phyloP scores from a whole-genome alignment of 2,329 filamentous ascomycete genomes.

The Beauveria caledonica region DNA sequence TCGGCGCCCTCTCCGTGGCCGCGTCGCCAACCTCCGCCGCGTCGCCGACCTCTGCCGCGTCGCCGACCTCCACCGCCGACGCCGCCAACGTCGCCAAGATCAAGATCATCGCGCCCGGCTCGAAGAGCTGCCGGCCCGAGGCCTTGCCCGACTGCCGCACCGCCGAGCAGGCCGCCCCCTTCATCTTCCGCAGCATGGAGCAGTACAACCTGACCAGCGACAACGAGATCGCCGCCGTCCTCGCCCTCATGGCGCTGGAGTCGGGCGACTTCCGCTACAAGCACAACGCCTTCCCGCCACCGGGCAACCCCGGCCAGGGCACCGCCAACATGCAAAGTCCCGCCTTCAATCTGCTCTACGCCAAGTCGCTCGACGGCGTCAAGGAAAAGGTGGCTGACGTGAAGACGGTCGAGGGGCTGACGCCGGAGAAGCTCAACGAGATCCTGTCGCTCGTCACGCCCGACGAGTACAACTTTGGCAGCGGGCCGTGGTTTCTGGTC shows the following conservation, averaged over 20 bases:
- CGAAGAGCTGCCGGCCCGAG: conserved; percentile 41
- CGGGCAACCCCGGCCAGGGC: conserved; percentile 57
- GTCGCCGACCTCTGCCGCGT: background rate
- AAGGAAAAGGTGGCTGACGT: conserved; percentile 24
- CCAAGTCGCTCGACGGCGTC: conserved; percentile 33
- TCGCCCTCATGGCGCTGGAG: conserved; percentile 67
- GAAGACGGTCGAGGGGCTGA: conserved; percentile 19
- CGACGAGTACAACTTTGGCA: conserved; percentile 47
- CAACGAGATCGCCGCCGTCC: conserved; percentile 59
- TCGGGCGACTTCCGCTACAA: conserved; percentile 62
- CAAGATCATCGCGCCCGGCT: conserved; percentile 47
- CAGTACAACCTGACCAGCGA: conserved; percentile 46
- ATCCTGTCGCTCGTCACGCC: conserved; percentile 36
- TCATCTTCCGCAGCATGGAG: conserved; percentile 47
- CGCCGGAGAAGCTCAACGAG: conserved; percentile 26
- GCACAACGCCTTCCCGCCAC: conserved; percentile 44
- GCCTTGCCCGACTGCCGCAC: conserved; percentile 55
- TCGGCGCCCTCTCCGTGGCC: background rate
- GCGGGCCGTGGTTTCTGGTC: conserved; percentile 42
- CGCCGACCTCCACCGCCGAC: conserved; percentile 1
- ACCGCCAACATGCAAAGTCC: conserved; percentile 51
- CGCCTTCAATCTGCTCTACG: conserved; percentile 39
- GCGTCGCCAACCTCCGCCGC: background rate
- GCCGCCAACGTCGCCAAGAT: conserved; percentile 34
- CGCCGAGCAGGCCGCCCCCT: conserved; percentile 50